Conservation (phyloP, 164 flowering plant species). For the Nymphaea thermarum region DNA sequence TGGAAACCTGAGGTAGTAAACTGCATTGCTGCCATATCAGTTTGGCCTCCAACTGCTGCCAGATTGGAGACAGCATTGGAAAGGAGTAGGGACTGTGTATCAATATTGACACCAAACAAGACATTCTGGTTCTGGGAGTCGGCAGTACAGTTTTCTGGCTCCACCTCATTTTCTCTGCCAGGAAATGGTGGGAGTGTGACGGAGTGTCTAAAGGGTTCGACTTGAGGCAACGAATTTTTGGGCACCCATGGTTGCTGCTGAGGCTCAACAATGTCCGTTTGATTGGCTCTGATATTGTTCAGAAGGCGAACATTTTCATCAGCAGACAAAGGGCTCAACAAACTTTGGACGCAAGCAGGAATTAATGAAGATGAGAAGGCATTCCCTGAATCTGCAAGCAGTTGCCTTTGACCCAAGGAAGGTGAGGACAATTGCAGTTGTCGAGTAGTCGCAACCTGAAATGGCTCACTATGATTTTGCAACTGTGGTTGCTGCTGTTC, state of each 20-base stretch:
- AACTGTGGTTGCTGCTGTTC: slow-evolving; percentile 25
- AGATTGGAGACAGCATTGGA: slow-evolving; percentile 40
- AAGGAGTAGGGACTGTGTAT: slow-evolving; percentile 42
- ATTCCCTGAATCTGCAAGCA: slow-evolving; percentile 30
- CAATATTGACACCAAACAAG: slow-evolving; percentile 49
- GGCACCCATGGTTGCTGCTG: slow-evolving; percentile 41
- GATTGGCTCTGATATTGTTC: slow-evolving; percentile 28
- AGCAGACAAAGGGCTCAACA: slow-evolving; percentile 38
- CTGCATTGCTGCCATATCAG: slow-evolving; percentile 38
- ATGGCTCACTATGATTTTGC: slow-evolving; percentile 31
- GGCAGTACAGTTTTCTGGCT: slow-evolving; percentile 33
- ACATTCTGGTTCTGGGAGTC: slow-evolving; percentile 39
- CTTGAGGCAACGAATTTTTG: slow-evolving; percentile 31
- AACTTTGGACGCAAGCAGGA: slow-evolving; percentile 30
- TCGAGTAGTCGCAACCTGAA: slow-evolving; percentile 35
- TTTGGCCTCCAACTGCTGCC: slow-evolving; percentile 24
- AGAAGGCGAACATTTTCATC: slow-evolving; percentile 35
- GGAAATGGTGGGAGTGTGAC: slow-evolving; percentile 28
- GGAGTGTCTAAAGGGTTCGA: slow-evolving; percentile 17
- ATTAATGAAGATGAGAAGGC: slow-evolving; percentile 26
- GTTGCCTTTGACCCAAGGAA: slow-evolving; percentile 34
- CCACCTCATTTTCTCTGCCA: slow-evolving; percentile 18
- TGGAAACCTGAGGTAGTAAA: slow-evolving; percentile 46
- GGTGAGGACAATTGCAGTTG: slow-evolving; percentile 38
- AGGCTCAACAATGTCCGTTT: slow-evolving; percentile 32